A percentile compares a stretch with the other conserved stretches of the same genome.
phyloP scores from a whole-genome alignment of 176 grass and related monocot species.

The Eragrostis nindensis region DNA sequence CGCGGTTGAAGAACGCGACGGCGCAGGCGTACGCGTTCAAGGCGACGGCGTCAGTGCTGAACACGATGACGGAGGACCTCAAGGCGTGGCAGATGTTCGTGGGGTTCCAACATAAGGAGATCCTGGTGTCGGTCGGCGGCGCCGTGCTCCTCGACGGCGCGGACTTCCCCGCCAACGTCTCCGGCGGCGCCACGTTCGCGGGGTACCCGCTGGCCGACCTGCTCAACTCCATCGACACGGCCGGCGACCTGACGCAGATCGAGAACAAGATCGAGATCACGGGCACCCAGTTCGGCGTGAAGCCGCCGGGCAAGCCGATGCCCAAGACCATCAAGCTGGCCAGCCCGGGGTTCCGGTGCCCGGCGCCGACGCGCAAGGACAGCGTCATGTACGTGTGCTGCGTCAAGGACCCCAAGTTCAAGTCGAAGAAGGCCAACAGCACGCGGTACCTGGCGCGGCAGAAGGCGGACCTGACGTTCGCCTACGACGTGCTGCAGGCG shows the following conservation, averaged over 20 bases:
- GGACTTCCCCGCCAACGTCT: conserved; percentile 67
- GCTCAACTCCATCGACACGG: conserved; percentile 87
- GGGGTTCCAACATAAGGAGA: conserved; percentile 85
- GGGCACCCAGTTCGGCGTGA: conserved; percentile 88
- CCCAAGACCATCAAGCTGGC: conserved; percentile 81
- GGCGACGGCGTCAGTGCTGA: neutral
- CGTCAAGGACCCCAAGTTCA: conserved; percentile 71
- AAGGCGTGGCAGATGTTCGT: conserved; percentile 87
- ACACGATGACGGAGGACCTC: neutral
- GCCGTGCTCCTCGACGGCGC: conserved; percentile 69
- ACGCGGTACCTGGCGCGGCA: conserved; percentile 54
- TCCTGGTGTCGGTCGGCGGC: conserved; percentile 68
- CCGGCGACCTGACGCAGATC: conserved; percentile 73
- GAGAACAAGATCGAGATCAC: conserved; percentile 71
- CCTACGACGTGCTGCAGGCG: conserved; percentile 81
- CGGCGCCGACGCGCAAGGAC: conserved; percentile 52
- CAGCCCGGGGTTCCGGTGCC: conserved; percentile 77
- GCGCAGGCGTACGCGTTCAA: conserved; percentile 82
- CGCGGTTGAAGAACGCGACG: conserved; percentile 80
- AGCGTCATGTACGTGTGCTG: conserved; percentile 89
- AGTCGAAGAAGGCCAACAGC: conserved; percentile 59
- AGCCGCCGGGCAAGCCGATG: conserved; percentile 72
- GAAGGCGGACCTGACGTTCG: conserved; percentile 75
- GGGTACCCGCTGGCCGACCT: conserved; percentile 81
- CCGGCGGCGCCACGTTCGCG: conserved; percentile 60